Conservation (phyloP, 148 eudicot genomes). For the Camellia lanceoleosa region DNA sequence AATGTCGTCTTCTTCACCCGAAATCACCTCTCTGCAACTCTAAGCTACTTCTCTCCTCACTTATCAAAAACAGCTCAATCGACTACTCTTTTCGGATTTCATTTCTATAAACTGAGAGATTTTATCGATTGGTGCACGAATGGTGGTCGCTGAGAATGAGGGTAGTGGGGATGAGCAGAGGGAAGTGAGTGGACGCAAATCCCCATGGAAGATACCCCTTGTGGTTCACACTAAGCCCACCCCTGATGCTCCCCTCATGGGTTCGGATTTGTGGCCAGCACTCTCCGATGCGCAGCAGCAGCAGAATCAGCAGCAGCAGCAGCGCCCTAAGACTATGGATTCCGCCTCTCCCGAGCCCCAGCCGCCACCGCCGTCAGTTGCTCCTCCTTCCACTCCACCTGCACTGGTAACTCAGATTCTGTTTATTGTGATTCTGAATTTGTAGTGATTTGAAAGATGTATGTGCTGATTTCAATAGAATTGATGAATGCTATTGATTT, state of each 20-base stretch:
- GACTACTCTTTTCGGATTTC: not conserved
- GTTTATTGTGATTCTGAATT: not conserved
- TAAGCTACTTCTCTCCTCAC: not conserved
- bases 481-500: not conserved
- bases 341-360: not conserved
- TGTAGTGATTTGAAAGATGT: not conserved
- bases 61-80: not conserved
- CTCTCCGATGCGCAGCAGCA: conserved; percentile 48
- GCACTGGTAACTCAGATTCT: conserved; percentile 24
- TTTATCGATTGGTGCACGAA: conserved; percentile 8
- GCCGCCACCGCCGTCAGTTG: conserved; percentile 16
- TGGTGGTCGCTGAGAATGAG: conserved; percentile 62
- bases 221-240: conserved; percentile 15
- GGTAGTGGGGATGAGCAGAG: conserved; percentile 31
- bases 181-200: conserved; percentile 44
- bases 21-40: not conserved
- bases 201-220: conserved; percentile 69
- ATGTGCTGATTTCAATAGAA: not conserved
- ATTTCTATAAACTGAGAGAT: not conserved
- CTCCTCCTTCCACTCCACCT: conserved; percentile 20
- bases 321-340: conserved; percentile 37
- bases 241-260: conserved; percentile 38
- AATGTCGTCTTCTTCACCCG: not conserved
- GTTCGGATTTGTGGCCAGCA: conserved; percentile 72
- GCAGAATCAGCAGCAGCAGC: not conserved